Evolutionary conservation across 2,329 filamentous ascomycete genomes (phyloP), one percentile per base, ranked within the genome.

Genomic region (Myriosclerotinia curreyana): DNA sequence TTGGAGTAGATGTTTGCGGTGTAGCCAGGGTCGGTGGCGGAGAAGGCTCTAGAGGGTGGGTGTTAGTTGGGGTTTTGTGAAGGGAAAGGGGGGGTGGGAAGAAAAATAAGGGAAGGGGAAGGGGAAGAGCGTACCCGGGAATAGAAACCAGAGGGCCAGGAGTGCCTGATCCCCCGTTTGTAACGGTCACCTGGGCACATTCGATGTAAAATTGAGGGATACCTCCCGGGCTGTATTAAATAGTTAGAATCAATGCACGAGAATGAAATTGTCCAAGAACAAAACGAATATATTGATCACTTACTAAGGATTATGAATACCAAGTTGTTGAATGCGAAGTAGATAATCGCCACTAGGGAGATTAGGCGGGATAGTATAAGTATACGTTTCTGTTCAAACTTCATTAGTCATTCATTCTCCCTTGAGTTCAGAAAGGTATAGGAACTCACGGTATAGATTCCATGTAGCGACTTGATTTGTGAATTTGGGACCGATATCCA

Each of bases 401-500:
- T 3, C 7, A n/a, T 60, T 7, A 58, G 28, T 11, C 3, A 2
- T 9, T 17, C 9, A 40, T 44, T 34, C 8, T n/a, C 1, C 11
- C 6, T 28, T 11, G 17, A 48, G 3, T n/a, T 8, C 20, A n/a
- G 42, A 20, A 28, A 28, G 2, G 6, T 5, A 34, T 20, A n/a
- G 38, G 9, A n/a, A 64, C 66, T 17, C 65, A 74, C 72, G 70
- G 20, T 55, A 60, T 8, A 74, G 70, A 36, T 68, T 66, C 72
- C 72, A 74, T 12, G 68, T 70, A 1, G 67, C 66, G 2, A 52
- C 65, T 31, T 69, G 68, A 28, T 56, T 60, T 6, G 68, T 59
- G 42, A 74, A 74, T 1, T 70, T 74, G 2, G 74, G 72, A 7
- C 72, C 71, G 28, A 75, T 69, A 55, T 77, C 71, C 49, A 71